Evolutionary conservation across 345 rosid species (phyloP), one percentile per base, ranked within the genome.

Genomic region (Conringia planisiliqua): DNA sequence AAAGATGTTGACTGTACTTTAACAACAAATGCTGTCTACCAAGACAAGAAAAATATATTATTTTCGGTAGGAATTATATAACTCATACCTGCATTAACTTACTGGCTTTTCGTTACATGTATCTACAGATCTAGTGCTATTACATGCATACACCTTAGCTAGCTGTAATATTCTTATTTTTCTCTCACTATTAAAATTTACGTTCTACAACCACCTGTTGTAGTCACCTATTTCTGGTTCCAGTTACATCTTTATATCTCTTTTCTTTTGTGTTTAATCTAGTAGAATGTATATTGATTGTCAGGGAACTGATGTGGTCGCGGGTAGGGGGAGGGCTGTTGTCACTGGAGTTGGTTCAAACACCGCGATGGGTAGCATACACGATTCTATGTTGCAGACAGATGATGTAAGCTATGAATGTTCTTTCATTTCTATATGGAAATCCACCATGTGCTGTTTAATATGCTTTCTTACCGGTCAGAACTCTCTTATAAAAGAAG

Each of bases 281-380:
- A 46, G 27, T 73, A 73, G 2, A 56, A 39, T 72, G 60, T 80
- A 36, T 78, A 40, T 73, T 79, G 75, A 71, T 54, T 86, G 70
- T 81, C 95, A 95, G 98, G 99, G 99, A 73, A 95, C 99, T 18
- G 89, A 86, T 33, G 98, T 92, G 60, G 99, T 89, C 26, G 86
- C 86, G 16, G 99, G 99, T 46, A 86, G 96, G 79, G 98, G 97
- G 71, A 92, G 99, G 82, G 98, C 99, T 78, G 79, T 92, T 76
- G 99, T 95, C 72, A 83, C 78, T 66, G 97, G 97, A 79, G 91
- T 95, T 81, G 99, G 99, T 78, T 78, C 98, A 42, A 92, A 90
- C 82, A 92, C 98, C 58, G 98, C 99, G 27, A 95, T 95, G 99
- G 99, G 99, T 55, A 92, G 86, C 88, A 95, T 95, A 81, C 96